Percentiles rank a stretch among this genome's conserved stretches.
These are phyloP conservation scores for Puccinia polysora DNA, from an alignment of 1,284 basidiomycete species.

Conservation along the genomic window DNA sequence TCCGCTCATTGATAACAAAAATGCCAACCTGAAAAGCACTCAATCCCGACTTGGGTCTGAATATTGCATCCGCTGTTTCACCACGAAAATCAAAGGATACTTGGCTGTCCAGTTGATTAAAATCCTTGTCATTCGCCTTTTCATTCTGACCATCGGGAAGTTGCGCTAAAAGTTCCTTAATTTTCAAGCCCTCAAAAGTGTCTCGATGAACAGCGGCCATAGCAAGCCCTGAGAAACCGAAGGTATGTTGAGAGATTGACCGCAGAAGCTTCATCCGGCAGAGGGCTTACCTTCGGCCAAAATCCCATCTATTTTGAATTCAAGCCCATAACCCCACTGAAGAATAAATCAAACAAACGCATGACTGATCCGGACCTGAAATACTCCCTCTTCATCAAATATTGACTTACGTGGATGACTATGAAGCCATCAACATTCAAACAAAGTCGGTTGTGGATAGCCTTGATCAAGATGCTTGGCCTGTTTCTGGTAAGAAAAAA, in stretches of 20 bases:
- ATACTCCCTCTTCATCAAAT: too few relatives aligned
- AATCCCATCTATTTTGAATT: conserved; percentile 32
- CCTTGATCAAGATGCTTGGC: neutral
- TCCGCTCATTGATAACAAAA: neutral
- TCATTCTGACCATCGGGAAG: neutral
- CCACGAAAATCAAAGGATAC: conserved; percentile 2
- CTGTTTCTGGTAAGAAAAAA: neutral
- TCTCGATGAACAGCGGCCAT: conserved; percentile 29
- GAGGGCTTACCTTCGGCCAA: conserved; percentile 29
- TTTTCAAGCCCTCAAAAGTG: neutral
- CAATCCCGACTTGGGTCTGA: conserved; percentile 15
- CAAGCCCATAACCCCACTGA: conserved; percentile 42
- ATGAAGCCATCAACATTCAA: too few relatives aligned
- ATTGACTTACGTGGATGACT: conserved; percentile 38
- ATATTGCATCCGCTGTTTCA: neutral
- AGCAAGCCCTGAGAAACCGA: conserved; percentile 10
- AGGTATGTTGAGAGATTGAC: neutral
- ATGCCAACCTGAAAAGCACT: conserved; percentile 27
- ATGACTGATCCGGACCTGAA: neutral
- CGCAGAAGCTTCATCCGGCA: neutral
- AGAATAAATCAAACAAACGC: neutral
- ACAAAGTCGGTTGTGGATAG: too few relatives aligned
- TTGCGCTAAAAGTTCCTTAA: conserved; percentile 2
- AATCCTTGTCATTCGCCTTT: neutral
- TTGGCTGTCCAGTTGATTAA: neutral